phyloP scores from a whole-genome alignment of 2,329 filamentous ascomycete genomes.

The Arachnomyces sp. region DNA sequence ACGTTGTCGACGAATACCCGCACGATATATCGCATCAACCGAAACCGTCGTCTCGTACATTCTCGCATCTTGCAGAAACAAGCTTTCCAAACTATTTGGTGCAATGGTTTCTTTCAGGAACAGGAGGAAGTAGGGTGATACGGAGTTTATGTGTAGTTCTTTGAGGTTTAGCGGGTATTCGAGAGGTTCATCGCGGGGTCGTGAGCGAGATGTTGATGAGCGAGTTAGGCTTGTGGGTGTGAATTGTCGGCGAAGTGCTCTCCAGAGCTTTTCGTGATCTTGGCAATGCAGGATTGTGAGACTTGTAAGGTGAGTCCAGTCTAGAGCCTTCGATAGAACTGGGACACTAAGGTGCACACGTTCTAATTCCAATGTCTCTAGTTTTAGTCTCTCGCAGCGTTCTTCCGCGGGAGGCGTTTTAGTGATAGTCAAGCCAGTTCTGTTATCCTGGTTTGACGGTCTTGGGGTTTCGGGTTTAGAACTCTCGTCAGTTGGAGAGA shows the following conservation, averaged over 20 bases:
- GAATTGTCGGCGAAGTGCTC: slow-evolving; percentile 57
- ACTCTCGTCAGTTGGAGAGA: background rate
- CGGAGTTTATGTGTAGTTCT: slow-evolving; percentile 65
- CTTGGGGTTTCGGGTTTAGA: background rate
- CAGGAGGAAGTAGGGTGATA: slow-evolving; percentile 58
- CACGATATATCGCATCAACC: slow-evolving; percentile 62
- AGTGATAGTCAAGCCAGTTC: slow-evolving; percentile 14
- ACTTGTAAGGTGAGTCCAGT: slow-evolving; percentile 64
- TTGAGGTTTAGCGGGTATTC: slow-evolving; percentile 61
- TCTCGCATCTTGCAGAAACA: slow-evolving; percentile 64
- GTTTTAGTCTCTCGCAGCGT: slow-evolving; percentile 48
- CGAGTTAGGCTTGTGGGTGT: slow-evolving; percentile 32
- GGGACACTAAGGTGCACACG: slow-evolving; percentile 63
- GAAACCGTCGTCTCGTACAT: slow-evolving; percentile 50
- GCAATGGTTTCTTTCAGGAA: slow-evolving; percentile 71
- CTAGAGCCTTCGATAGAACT: slow-evolving; percentile 61
- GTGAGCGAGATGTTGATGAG: slow-evolving; percentile 2
- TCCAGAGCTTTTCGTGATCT: slow-evolving; percentile 68
- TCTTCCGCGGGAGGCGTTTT: slow-evolving; percentile 16
- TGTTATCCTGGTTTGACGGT: slow-evolving; percentile 10
- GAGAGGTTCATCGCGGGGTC: slow-evolving; percentile 10
- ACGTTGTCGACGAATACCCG: slow-evolving; percentile 61
- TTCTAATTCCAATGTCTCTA: slow-evolving; percentile 69
- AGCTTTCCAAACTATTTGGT: slow-evolving; percentile 68
- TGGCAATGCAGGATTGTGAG: slow-evolving; percentile 67